Evolutionary conservation across 2,329 filamentous ascomycete species (phyloP).

Genomic region (Hypoxylon sp.): DNA sequence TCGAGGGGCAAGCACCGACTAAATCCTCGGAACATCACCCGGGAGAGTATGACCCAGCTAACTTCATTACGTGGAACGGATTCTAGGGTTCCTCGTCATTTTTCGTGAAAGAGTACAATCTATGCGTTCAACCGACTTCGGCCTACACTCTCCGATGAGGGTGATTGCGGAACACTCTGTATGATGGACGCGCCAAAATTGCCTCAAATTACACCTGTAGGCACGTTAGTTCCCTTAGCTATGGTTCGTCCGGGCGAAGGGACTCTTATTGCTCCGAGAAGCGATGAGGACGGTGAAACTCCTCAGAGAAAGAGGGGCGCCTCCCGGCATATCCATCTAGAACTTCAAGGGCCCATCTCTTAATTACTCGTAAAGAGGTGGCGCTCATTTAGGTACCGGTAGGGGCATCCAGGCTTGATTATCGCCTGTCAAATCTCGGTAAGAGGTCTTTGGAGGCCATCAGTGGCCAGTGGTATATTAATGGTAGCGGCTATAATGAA

Average conservation of each 20-base stretch:
- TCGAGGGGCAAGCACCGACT: background rate
- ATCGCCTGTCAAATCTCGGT: background rate
- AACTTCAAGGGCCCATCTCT: background rate
- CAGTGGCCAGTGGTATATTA: slow-evolving; percentile 6
- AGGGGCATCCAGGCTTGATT: background rate
- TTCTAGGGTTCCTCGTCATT: background rate
- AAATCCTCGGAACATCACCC: background rate
- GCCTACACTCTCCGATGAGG: background rate
- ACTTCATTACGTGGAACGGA: background rate
- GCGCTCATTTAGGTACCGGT: background rate
- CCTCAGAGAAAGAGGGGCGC: background rate
- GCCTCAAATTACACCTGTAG: background rate
- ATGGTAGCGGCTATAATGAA: slow-evolving; percentile 15
- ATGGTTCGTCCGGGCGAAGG: background rate
- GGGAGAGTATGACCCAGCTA: background rate
- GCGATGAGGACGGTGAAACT: background rate
- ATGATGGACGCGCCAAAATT: too few species aligned
- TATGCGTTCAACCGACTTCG: background rate
- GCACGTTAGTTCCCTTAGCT: background rate
- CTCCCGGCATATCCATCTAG: background rate
- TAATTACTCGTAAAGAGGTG: background rate
- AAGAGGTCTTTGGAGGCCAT: background rate
- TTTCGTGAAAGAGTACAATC: background rate
- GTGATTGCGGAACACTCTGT: background rate
- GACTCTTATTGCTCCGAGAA: slow-evolving; percentile 3